These are phyloP conservation scores for Colletotrichum orbiculare DNA, from an alignment of 2,329 filamentous ascomycete genomes.

Conservation along the genomic window DNA sequence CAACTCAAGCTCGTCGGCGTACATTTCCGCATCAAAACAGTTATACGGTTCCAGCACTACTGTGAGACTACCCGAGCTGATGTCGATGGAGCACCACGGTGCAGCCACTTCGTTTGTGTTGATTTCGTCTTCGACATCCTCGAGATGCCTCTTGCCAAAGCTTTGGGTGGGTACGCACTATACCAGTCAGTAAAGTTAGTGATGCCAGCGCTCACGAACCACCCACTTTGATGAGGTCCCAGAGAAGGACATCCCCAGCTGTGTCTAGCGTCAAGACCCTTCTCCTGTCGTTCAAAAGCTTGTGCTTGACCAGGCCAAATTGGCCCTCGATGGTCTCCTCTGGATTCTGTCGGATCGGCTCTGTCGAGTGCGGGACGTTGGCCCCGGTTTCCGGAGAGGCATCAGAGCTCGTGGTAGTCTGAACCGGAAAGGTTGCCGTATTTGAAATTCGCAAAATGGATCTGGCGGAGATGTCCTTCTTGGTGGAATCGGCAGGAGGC, in stretches of 20 bases:
- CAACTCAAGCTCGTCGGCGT: constrained; percentile 86
- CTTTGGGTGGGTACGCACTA: constrained; percentile 88
- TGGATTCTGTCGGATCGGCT: constrained; percentile 75
- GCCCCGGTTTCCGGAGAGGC: constrained; percentile 49
- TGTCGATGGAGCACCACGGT: constrained; percentile 96
- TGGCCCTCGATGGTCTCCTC: constrained; percentile 93
- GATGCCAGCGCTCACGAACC: not conserved
- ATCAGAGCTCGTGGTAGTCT: constrained; percentile 65
- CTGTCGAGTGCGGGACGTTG: constrained; percentile 38
- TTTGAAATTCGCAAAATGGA: constrained; percentile 87
- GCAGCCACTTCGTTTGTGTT: constrained; percentile 91
- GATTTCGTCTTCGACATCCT: constrained; percentile 87
- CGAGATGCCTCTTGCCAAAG: constrained; percentile 94
- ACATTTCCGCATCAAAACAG: constrained; percentile 97
- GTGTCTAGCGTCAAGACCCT: constrained; percentile 93
- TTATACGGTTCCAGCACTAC: constrained; percentile 94
- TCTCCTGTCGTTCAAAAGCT: constrained; percentile 89
- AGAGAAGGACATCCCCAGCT: constrained; percentile 91
- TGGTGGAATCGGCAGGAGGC: constrained; percentile 49
- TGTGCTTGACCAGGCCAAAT: constrained; percentile 93
- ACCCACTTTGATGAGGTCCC: constrained; percentile 87
- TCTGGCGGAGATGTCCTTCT: constrained; percentile 78
- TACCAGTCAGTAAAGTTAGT: constrained; percentile 34
- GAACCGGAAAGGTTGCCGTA: constrained; percentile 78
- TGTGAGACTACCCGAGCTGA: constrained; percentile 89